A percentile compares a stretch with the other conserved stretches of the same genome.
phyloP scores from a whole-genome alignment of 495 filamentous ascomycete genomes.

The Penicillium angulare region DNA sequence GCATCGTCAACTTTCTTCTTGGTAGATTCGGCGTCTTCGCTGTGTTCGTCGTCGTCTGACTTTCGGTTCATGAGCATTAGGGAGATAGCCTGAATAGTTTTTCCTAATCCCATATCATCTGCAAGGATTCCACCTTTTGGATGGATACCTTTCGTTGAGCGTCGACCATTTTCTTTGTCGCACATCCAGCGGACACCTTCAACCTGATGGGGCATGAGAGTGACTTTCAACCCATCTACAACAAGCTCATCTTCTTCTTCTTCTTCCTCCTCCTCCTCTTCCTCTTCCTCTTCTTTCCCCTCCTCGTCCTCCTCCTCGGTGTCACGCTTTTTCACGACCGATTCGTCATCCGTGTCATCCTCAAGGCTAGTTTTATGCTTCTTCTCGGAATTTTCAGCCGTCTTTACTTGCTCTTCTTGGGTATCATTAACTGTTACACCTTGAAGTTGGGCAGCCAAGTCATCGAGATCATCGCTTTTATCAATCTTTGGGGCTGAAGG shows the following conservation, averaged over 20 bases:
- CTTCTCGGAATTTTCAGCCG: slow-evolving; percentile 26
- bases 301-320: slow-evolving; percentile 27
- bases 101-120: slow-evolving; percentile 94
- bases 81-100: slow-evolving; percentile 86
- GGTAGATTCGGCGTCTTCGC: slow-evolving; percentile 28
- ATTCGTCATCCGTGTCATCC: slow-evolving; percentile 1
- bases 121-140: slow-evolving; percentile 88
- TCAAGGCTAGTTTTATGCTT: slow-evolving; percentile 42
- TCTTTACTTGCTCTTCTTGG: slow-evolving; percentile 29
- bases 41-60: slow-evolving; percentile 50
- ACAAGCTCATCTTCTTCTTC: slow-evolving; percentile 69
- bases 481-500: slow-evolving; percentile 18
- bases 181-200: slow-evolving; percentile 93
- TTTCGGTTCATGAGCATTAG: slow-evolving; percentile 81
- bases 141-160: slow-evolving; percentile 70
- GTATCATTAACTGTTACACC: slow-evolving; percentile 52
- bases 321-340: slow-evolving; percentile 19
- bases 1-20: slow-evolving; percentile 31
- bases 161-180: slow-evolving; percentile 76
- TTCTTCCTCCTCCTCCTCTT: slow-evolving; percentile 55
- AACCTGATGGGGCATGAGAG: slow-evolving; percentile 86
- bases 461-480: slow-evolving; percentile 42
- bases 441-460: slow-evolving; percentile 59
- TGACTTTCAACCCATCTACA: slow-evolving; percentile 82
- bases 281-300: slow-evolving; percentile 34